A percentile compares a stretch with the other conserved stretches of the same genome.
phyloP scores from a whole-genome alignment of 805 yeast species.

The Kodamaea kaohsiungensis region DNA sequence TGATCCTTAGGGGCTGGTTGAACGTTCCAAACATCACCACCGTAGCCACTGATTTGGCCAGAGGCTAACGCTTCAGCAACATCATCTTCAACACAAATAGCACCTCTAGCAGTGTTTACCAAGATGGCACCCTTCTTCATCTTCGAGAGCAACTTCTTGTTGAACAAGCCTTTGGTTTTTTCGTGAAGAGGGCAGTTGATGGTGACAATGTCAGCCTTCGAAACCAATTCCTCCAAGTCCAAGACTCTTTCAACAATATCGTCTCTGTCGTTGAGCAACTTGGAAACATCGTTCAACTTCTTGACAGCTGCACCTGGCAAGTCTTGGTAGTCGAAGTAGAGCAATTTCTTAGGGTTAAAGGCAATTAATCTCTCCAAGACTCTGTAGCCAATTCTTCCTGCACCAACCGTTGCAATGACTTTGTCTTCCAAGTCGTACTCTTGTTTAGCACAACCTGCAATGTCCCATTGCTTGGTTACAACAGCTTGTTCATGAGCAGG shows the following conservation, averaged over 20 bases:
- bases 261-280: conserved; percentile 47
- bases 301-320: conserved; percentile 53
- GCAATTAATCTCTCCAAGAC: conserved; percentile 71
- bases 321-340: conserved; percentile 74
- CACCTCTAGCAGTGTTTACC: conserved; percentile 47
- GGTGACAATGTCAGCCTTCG: conserved; percentile 70
- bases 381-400: conserved; percentile 79
- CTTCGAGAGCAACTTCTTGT: conserved; percentile 63
- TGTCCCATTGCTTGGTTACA: conserved; percentile 65
- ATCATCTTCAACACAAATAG: conserved; percentile 70
- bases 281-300: conserved; percentile 38
- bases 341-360: conserved; percentile 71
- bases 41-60: conserved; percentile 76
- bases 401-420: conserved; percentile 77
- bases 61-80: conserved; percentile 70
- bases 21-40: conserved; percentile 86
- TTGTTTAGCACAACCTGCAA: conserved; percentile 69
- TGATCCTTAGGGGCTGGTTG: conserved; percentile 80
- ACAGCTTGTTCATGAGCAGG: conserved; percentile 72
- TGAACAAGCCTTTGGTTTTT: conserved; percentile 63
- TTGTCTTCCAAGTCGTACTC: conserved; percentile 76
- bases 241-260: conserved; percentile 63
- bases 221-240: conserved; percentile 61
- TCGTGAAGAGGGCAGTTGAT: conserved; percentile 78
- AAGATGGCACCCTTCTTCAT: conserved; percentile 18